phyloP scores from a whole-genome alignment of 345 rosid genomes.

The Boechera divaricarpa region DNA sequence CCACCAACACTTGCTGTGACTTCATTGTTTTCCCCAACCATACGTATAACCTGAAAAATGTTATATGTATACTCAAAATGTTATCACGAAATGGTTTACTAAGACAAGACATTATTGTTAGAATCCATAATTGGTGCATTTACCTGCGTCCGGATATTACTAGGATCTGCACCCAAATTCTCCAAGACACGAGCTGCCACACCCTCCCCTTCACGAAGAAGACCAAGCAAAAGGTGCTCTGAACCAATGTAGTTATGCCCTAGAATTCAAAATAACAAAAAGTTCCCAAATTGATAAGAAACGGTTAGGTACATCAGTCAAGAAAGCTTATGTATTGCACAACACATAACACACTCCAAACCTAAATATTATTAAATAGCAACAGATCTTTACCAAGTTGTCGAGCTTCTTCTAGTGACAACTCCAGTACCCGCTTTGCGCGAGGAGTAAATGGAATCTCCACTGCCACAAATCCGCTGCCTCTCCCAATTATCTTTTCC shows the following conservation, averaged over 20 bases:
- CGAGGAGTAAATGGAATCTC: constrained; percentile 99
- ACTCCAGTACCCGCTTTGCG: constrained; percentile 94
- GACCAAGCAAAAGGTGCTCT: constrained; percentile 96
- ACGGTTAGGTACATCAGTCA: neutral
- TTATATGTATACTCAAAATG: neutral
- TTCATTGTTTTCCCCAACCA: constrained; percentile 96
- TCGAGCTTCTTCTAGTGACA: constrained; percentile 94
- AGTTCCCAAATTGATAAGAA: constrained; percentile 7
- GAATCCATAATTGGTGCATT: constrained; percentile 27
- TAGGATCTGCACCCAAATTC: constrained; percentile 90
- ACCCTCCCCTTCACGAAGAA: constrained; percentile 99
- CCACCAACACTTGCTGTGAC: constrained; percentile 84
- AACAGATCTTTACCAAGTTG: constrained; percentile 65
- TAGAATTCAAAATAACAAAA: constrained; percentile 44
- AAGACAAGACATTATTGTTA: neutral
- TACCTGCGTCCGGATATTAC: constrained; percentile 95
- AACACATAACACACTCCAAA: constrained; percentile 8
- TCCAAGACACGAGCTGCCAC: constrained; percentile 99
- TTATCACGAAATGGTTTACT: neutral
- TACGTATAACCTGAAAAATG: constrained; percentile 80
- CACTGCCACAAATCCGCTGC: constrained; percentile 95
- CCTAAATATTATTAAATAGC: neutral
- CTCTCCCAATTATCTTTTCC: constrained; percentile 96
- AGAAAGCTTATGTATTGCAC: neutral
- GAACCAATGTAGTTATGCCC: constrained; percentile 99